phyloP scores from a whole-genome alignment of 768 basidiomycete genomes.

The Lactarius psammicola region DNA sequence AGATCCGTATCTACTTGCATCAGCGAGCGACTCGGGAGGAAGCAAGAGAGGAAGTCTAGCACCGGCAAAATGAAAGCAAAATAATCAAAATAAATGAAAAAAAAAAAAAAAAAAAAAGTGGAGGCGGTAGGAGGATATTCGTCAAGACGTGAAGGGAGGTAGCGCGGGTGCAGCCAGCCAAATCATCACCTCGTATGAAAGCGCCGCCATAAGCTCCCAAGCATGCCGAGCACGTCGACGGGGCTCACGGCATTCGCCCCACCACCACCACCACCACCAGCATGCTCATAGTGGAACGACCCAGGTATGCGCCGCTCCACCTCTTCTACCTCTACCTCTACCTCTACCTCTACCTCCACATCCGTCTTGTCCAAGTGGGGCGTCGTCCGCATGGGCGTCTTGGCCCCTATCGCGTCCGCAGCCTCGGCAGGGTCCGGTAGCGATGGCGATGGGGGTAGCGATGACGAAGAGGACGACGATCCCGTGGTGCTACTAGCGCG shows the following conservation, averaged over 20 bases:
- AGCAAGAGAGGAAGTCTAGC: background rate
- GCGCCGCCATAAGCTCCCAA: conserved; percentile 22
- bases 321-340: background rate
- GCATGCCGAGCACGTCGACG: background rate
- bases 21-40: background rate
- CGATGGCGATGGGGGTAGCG: background rate
- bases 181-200: conserved; percentile 9
- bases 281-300: conserved; percentile 14
- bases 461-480: background rate
- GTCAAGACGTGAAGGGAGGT: too few species aligned
- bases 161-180: background rate
- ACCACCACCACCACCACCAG: background rate
- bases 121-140: too few species aligned
- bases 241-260: background rate
- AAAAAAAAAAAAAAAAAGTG: background rate
- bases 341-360: background rate
- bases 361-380: background rate
- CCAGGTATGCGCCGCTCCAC: conserved; percentile 19
- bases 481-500: background rate
- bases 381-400: background rate
- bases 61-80: background rate
- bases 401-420: background rate
- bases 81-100: background rate
- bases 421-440: background rate
- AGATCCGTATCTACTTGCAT: too few species aligned